Base-by-base conservation (phyloP, 2,329 filamentous ascomycete species). In the Alternaria novae-zelandiae region DNA sequence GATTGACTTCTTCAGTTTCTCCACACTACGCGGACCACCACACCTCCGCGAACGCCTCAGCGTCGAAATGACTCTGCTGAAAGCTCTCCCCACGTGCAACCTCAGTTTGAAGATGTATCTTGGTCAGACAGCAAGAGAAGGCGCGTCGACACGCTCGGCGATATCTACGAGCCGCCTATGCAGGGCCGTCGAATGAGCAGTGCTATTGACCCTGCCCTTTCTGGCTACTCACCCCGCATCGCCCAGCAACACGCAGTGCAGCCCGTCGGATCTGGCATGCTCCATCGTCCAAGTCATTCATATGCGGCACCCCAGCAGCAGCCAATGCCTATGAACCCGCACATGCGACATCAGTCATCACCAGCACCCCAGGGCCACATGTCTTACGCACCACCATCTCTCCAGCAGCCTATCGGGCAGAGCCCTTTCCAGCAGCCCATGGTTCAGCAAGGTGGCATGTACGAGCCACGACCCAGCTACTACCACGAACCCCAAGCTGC, bases 31-130 rank as follows among this genome's bases (percentile, higher is more conserved):
- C 70, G 68, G n/a, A 75, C 75, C 55, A 72, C 72, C 7, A 78
- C 77, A 26, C 77, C 77, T 15, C 77, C 77, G 20, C 68, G 67
- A n/a, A 79, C 77, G 44, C 77, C 77, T 10, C 70, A 72, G 15
- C 71, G 72, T 32, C 71, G 68, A 20, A 68, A 74, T 53, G 69
- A 58, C 11, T 77, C 74, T 15, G 65, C 64, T 15, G 70, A 73
- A n/a, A 73, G 68, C 58, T 79, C 76, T 15, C 76, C 76, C 2
- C 65, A 66, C 36, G 61, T 63, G n/a, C 51, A 63, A 17, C 70
- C 73, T 12, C 70, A 71, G 3, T 79, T 77, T 54, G 75, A 76
- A 9, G 75, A 78, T 6, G 64, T 75, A 21, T 50, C 70, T 7
- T 78, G 75, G 75, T 49, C 49, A 41, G 66, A 70, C 17, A 68